A percentile compares a stretch with the other conserved stretches of the same genome.
These are phyloP conservation scores for Knufia petricola DNA, from an alignment of 2,329 filamentous ascomycete species.

Conservation along the genomic window DNA sequence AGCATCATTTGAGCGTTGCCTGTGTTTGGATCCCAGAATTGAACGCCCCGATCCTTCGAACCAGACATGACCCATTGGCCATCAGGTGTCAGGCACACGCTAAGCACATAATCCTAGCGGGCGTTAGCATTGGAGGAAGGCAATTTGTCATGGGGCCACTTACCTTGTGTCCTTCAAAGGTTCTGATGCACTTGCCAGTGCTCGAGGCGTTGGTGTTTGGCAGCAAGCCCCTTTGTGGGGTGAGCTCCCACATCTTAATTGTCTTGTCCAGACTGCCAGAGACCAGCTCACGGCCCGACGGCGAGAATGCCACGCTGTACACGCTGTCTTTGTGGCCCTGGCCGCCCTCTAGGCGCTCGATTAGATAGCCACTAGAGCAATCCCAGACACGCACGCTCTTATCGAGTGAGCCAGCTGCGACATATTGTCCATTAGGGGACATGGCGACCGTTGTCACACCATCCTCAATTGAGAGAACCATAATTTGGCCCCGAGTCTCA, in stretches of 20 bases:
- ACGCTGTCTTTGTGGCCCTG: constrained; percentile 96
- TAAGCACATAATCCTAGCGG: constrained; percentile 81
- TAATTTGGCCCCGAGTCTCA: constrained; percentile 67
- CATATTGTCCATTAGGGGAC: constrained; percentile 86
- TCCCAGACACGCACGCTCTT: constrained; percentile 99
- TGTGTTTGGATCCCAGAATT: constrained; percentile 95
- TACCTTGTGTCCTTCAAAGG: constrained; percentile 93
- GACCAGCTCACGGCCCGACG: constrained; percentile 84
- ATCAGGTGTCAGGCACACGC: constrained; percentile 88
- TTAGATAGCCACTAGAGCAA: constrained; percentile 70
- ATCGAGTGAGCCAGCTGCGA: constrained; percentile 88
- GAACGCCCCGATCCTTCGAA: constrained; percentile 92
- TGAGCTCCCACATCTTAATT: constrained; percentile 98
- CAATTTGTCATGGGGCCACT: constrained; percentile 25
- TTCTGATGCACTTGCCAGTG: constrained; percentile 87
- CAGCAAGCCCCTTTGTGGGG: constrained; percentile 57
- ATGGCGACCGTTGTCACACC: constrained; percentile 96
- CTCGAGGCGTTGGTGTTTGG: constrained; percentile 56
- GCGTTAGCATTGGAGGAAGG: constrained; percentile 17
- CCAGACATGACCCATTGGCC: constrained; percentile 93
- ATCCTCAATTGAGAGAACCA: constrained; percentile 87
- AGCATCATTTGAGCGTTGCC: constrained; percentile 95
- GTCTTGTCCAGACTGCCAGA: constrained; percentile 94
- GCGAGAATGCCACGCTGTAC: constrained; percentile 92
- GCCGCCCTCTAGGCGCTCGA: constrained; percentile 84